Percentiles rank a stretch among this genome's conserved stretches.
These are phyloP conservation scores for Coniferiporia sulphurascens DNA, from an alignment of 1,284 basidiomycete genomes.

Conservation along the genomic window DNA sequence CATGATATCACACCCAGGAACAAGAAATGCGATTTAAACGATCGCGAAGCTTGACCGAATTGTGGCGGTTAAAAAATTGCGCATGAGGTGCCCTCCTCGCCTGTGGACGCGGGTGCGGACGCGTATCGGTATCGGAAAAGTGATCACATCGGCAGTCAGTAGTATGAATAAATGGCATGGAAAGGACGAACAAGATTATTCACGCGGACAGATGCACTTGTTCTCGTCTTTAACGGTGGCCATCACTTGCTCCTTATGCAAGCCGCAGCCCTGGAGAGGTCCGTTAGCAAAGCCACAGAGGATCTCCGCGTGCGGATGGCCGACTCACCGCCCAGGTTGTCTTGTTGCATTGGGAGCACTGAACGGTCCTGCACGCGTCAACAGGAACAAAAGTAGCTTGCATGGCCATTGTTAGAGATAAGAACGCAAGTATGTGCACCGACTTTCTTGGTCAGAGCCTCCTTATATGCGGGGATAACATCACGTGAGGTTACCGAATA, in stretches of 20 bases:
- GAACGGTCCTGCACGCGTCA: constrained; percentile 51
- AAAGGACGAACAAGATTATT: constrained; percentile 3
- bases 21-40: too few species aligned
- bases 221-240: constrained; percentile 61
- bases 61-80: not conserved
- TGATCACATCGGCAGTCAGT: not conserved
- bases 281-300: not conserved
- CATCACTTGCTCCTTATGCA: constrained; percentile 49
- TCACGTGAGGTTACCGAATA: not conserved
- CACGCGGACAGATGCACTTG: constrained; percentile 54
- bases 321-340: constrained; percentile 65
- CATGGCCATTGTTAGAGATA: not conserved
- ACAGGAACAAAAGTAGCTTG: constrained; percentile 32
- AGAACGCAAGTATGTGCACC: not conserved
- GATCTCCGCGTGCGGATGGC: constrained; percentile 24
- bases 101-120: not conserved
- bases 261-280: constrained; percentile 17
- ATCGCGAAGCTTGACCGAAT: not conserved
- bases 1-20: too few species aligned
- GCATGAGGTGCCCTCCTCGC: constrained; percentile 1
- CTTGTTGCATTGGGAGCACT: constrained; percentile 62
- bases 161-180: not conserved
- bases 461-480: not conserved
- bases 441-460: not conserved
- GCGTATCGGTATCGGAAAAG: not conserved